These are phyloP conservation scores for Symbiotaphrina buchneri DNA, from an alignment of 495 filamentous ascomycete species.

Conservation along the genomic window DNA sequence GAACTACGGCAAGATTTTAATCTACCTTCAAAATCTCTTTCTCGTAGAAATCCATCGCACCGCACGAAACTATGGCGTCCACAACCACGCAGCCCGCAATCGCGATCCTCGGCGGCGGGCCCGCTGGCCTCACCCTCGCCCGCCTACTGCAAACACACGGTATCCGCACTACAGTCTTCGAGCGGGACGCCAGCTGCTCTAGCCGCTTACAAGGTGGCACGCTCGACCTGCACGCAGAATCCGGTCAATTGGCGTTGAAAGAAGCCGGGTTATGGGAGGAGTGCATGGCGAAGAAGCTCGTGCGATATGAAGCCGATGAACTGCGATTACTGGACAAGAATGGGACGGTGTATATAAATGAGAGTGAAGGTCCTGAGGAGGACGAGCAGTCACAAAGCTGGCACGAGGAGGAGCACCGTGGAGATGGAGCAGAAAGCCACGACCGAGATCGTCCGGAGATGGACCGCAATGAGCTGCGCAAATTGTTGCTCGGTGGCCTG, in stretches of 20 bases:
- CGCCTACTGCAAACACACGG: slow-evolving; percentile 8
- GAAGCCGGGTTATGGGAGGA: background rate
- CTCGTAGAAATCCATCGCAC: no score
- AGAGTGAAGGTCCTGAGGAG: no score
- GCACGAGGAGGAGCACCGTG: no score
- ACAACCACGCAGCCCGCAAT: no score
- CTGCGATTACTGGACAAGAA: background rate
- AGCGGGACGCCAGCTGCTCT: slow-evolving; percentile 8
- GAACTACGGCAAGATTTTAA: no score
- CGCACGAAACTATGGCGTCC: no score
- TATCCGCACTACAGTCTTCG: slow-evolving; percentile 11
- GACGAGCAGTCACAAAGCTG: no score
- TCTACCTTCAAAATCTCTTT: no score
- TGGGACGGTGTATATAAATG: no score
- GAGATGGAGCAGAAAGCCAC: no score
- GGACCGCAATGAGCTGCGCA: slow-evolving; percentile 1
- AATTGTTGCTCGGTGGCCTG: slow-evolving; percentile 7
- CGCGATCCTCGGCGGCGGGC: slow-evolving; percentile 9
- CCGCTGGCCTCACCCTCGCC: slow-evolving; percentile 6
- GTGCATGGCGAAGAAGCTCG: background rate
- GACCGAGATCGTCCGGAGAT: background rate
- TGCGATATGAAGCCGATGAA: background rate
- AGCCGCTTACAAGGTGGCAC: slow-evolving; percentile 18
- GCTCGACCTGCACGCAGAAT: slow-evolving; percentile 14
- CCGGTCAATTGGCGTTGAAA: slow-evolving; percentile 4